Percentiles rank a stretch among this genome's conserved stretches.
Evolutionary conservation across 148 eudicot species (phyloP).

Genomic region (Rhododendron ferrugineum): DNA sequence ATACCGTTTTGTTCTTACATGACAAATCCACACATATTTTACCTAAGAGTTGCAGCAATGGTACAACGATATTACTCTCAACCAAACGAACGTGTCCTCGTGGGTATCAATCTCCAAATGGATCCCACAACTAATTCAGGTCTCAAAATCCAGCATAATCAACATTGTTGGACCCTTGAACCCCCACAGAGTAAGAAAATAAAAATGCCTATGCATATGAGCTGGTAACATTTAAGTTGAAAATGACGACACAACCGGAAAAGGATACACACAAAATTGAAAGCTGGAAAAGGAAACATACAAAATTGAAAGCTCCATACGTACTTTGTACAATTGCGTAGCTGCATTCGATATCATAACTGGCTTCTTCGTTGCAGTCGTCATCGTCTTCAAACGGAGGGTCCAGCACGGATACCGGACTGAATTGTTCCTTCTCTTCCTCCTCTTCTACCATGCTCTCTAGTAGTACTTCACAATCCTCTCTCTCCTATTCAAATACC

Average conservation of each 20-base stretch:
- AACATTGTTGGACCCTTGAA: not conserved
- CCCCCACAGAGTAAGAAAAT: not conserved
- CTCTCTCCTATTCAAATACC: constrained; percentile 29
- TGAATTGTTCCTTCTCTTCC: constrained; percentile 77
- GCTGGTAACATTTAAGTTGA: not conserved
- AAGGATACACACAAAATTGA: not conserved
- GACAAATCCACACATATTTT: not conserved
- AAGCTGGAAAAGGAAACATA: not conserved
- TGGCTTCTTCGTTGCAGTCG: constrained; percentile 12
- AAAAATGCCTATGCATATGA: not conserved
- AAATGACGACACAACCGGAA: constrained; percentile 16
- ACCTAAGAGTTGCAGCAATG: not conserved
- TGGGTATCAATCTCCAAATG: not conserved
- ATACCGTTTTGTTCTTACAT: not conserved
- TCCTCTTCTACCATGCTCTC: constrained; percentile 41
- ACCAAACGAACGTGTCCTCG: not conserved
- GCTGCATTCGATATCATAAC: constrained; percentile 51
- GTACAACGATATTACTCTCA: not conserved
- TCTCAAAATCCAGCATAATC: not conserved
- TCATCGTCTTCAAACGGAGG: constrained; percentile 72
- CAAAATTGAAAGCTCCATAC: constrained; percentile 15
- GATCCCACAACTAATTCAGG: constrained; percentile 9
- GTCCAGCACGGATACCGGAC: constrained; percentile 86
- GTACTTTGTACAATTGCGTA: constrained; percentile 72
- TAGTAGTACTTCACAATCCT: constrained; percentile 16